Conservation (phyloP, 192 early-diverging fungal genomes). For the Geranomyces variabilis region DNA sequence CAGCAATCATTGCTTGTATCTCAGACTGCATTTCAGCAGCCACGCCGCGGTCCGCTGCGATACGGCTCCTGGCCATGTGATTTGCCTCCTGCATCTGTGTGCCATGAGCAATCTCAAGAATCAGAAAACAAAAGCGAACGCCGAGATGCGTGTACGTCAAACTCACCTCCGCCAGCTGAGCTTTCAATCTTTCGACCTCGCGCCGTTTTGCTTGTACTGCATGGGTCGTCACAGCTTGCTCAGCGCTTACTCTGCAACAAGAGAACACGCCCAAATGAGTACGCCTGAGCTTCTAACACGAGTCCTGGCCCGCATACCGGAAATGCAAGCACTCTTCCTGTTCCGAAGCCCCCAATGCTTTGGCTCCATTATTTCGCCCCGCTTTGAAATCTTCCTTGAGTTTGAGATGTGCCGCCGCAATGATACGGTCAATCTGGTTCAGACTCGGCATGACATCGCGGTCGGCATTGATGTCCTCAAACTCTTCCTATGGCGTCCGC, state of each 20-base stretch:
- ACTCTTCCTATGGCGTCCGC: conserved; percentile 21
- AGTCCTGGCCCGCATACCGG: conserved; percentile 6
- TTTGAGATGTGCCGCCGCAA: conserved; percentile 14
- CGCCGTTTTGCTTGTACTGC: conserved; percentile 23
- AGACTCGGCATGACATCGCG: conserved; percentile 8
- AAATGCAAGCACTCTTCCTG: conserved; percentile 18
- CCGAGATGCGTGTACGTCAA: no score
- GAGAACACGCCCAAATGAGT: no score
- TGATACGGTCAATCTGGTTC: conserved; percentile 26
- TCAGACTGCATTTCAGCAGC: not conserved
- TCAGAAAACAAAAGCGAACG: no score
- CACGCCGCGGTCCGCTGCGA: not conserved
- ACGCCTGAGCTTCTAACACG: no score
- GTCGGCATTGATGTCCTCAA: conserved; percentile 27
- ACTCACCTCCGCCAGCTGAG: conserved; percentile 15
- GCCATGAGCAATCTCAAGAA: not conserved
- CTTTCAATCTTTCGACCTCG: conserved; percentile 11
- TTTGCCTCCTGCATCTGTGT: conserved; percentile 12
- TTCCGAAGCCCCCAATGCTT: not conserved
- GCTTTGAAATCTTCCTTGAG: not conserved
- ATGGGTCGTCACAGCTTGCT: conserved; percentile 19
- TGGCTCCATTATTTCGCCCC: not conserved
- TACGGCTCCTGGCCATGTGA: no score
- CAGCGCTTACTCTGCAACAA: conserved; percentile 15
- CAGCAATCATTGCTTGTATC: not conserved